These are phyloP conservation scores for Polygonum aviculare DNA, from an alignment of 148 eudicot species.

Conservation along the genomic window DNA sequence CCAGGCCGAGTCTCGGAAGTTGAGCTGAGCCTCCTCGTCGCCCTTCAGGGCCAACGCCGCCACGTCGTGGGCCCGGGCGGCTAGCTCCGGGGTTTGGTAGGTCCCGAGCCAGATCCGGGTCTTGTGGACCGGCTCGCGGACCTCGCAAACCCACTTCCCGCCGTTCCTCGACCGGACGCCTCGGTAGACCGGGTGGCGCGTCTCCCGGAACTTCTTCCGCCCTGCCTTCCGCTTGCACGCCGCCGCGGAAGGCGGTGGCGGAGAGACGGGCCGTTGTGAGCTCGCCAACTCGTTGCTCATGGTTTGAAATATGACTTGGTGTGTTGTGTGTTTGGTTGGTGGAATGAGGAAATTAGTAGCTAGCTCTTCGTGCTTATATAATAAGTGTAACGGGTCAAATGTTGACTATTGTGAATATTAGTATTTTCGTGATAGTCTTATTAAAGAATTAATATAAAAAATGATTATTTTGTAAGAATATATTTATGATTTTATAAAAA, in stretches of 20 bases:
- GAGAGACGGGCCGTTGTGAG: background rate
- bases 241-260: background rate
- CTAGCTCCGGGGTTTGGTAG: slow-evolving; percentile 39
- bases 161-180: slow-evolving; percentile 42
- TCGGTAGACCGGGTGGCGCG: slow-evolving; percentile 45
- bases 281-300: background rate
- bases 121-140: slow-evolving; percentile 51
- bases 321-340: background rate
- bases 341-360: background rate
- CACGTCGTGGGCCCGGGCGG: slow-evolving; percentile 66
- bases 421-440: too few relatives aligned
- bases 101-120: slow-evolving; percentile 64
- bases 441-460: too few relatives aligned
- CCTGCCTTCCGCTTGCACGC: slow-evolving; percentile 35
- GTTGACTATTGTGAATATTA: background rate
- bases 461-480: too few relatives aligned
- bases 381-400: background rate
- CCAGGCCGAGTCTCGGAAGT: slow-evolving; percentile 39
- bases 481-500: too few relatives aligned
- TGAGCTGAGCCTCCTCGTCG: slow-evolving; percentile 24
- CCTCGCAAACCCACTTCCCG: slow-evolving; percentile 64
- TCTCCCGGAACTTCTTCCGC: slow-evolving; percentile 46
- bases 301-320: background rate
- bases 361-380: background rate
- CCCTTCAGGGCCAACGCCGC: slow-evolving; percentile 52